Evolutionary conservation across 441 rosid genomes (phyloP).

Genomic region (Populus hybrid): DNA sequence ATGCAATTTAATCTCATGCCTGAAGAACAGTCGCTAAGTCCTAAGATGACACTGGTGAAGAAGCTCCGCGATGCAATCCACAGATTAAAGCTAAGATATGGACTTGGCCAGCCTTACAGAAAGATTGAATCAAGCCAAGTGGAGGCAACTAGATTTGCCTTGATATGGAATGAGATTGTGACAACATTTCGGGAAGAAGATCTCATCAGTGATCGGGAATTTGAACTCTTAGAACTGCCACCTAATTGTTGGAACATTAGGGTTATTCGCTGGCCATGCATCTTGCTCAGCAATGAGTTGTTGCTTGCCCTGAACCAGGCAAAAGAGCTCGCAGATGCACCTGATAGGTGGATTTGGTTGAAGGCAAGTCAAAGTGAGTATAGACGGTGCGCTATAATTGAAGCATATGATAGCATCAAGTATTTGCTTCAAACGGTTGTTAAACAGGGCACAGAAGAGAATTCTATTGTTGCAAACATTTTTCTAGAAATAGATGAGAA

Average conservation of each 20-base stretch:
- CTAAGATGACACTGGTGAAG: conserved; percentile 62
- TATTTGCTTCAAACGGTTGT: conserved; percentile 55
- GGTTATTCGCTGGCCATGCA: conserved; percentile 92
- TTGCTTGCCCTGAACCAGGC: conserved; percentile 88
- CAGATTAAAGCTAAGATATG: conserved; percentile 83
- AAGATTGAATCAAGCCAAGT: conserved; percentile 85
- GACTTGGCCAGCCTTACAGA: conserved; percentile 74
- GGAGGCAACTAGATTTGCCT: conserved; percentile 80
- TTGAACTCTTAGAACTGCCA: conserved; percentile 80
- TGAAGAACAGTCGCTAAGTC: conserved; percentile 63
- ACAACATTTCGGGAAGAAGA: conserved; percentile 86
- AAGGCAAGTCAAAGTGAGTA: conserved; percentile 81
- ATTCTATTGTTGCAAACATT: conserved; percentile 46
- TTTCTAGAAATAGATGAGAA: conserved; percentile 61
- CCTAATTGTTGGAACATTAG: conserved; percentile 75
- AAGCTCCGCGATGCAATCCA: conserved; percentile 74
- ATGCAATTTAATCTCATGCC: conserved; percentile 95
- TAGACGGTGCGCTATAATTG: conserved; percentile 83
- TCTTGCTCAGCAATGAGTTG: conserved; percentile 80
- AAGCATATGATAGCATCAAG: conserved; percentile 81
- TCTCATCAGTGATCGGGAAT: conserved; percentile 72
- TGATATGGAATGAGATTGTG: conserved; percentile 92
- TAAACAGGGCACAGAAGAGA: conserved; percentile 61
- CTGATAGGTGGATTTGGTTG: conserved; percentile 85
- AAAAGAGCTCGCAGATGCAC: conserved; percentile 69